A percentile compares a stretch with the other conserved stretches of the same genome.
Evolutionary conservation across 139 green algal genomes (phyloP).

Genomic region (Chlamydomonas urium): DNA sequence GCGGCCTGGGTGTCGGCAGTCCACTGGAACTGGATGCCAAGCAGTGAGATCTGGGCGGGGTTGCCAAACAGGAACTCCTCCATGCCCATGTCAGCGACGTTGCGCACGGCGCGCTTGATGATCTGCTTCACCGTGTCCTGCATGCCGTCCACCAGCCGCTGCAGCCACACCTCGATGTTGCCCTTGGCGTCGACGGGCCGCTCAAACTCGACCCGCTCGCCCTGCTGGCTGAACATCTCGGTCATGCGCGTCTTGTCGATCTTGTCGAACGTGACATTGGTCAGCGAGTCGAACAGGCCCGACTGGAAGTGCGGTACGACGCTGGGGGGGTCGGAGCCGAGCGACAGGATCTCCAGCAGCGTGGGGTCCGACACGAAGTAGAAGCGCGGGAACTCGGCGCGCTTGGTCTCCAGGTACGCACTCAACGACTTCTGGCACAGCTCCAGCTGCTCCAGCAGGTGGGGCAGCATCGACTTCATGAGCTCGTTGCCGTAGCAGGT

Average conservation of each 20-base stretch:
- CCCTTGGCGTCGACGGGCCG: constrained; percentile 66
- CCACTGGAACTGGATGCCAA: constrained; percentile 96
- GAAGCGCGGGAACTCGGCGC: constrained; percentile 93
- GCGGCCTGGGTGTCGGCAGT: constrained; percentile 84
- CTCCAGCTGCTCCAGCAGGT: constrained; percentile 93
- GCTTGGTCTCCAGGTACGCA: constrained; percentile 92
- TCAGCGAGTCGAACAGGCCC: constrained; percentile 90
- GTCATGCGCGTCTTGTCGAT: constrained; percentile 84
- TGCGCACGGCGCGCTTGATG: constrained; percentile 71
- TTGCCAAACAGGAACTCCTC: constrained; percentile 87
- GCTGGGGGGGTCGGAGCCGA: constrained; percentile 82
- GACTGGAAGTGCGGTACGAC: constrained; percentile 95
- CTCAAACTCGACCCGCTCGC: constrained; percentile 49
- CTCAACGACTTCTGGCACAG: constrained; percentile 91
- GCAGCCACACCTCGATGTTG: constrained; percentile 95
- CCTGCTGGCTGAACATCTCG: constrained; percentile 88
- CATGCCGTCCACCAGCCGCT: constrained; percentile 92
- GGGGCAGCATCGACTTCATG: constrained; percentile 86
- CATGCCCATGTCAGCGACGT: constrained; percentile 77
- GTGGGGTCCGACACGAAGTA: constrained; percentile 97
- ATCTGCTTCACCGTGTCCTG: constrained; percentile 78
- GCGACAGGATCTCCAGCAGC: constrained; percentile 93
- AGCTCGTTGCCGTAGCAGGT: constrained; percentile 79
- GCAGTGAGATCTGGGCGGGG: constrained; percentile 80
- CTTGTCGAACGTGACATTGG: constrained; percentile 87